Percentiles rank a stretch among this genome's conserved stretches.
These are phyloP conservation scores for Solanum chmielewskii DNA, from an alignment of 257 asterid genomes.

Conservation along the genomic window DNA sequence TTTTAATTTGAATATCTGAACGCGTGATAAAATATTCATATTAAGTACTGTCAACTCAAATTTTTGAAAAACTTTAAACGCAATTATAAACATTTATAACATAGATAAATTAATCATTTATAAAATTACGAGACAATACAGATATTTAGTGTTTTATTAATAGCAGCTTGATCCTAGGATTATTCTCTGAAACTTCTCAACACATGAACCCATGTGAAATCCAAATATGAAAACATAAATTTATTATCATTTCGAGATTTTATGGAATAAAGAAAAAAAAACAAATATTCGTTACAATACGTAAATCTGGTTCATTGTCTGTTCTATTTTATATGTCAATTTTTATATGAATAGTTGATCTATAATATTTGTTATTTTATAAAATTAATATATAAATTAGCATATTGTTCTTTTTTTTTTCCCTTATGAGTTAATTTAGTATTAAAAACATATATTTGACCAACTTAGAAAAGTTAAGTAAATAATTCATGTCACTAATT, in stretches of 20 bases:
- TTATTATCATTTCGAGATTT: background rate
- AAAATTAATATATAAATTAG: too few relatives aligned
- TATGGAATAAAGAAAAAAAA: background rate
- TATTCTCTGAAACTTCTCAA: background rate
- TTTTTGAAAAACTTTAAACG: background rate
- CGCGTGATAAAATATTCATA: background rate
- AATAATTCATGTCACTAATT: too few relatives aligned
- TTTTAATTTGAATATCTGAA: background rate
- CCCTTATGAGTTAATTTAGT: too few relatives aligned
- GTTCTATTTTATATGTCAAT: too few relatives aligned
- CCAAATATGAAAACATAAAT: background rate
- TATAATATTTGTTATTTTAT: too few relatives aligned
- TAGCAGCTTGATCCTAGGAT: constrained; percentile 8
- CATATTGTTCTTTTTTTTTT: too few relatives aligned
- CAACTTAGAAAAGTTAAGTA: too few relatives aligned
- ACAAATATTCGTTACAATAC: background rate
- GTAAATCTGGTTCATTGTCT: background rate
- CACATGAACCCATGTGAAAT: background rate
- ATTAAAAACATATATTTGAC: too few relatives aligned
- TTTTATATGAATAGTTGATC: too few relatives aligned
- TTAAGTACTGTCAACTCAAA: background rate
- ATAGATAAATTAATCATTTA: background rate
- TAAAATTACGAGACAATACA: background rate
- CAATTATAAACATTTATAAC: background rate
- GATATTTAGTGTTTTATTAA: background rate